A percentile compares a stretch with the other conserved stretches of the same genome.
Evolutionary conservation across 2,329 filamentous ascomycete genomes (phyloP).

Genomic region (Aureobasidium lini): DNA sequence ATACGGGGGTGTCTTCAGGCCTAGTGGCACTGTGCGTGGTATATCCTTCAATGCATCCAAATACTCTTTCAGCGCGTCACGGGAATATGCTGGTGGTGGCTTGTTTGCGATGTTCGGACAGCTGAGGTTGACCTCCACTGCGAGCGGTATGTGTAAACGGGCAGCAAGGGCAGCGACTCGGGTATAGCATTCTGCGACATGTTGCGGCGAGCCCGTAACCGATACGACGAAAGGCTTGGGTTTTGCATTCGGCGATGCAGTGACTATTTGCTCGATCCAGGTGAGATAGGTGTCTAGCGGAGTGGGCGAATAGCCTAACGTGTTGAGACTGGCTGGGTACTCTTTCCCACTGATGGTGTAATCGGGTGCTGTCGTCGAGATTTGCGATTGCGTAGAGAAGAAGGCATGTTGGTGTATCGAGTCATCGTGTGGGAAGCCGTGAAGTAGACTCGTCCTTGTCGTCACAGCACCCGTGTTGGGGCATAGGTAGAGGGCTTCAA

Average conservation of each 20-base stretch:
- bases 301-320: conserved; percentile 64
- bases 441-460: conserved; percentile 59
- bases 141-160: conserved; percentile 42
- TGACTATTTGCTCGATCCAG: conserved; percentile 47
- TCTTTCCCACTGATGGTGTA: conserved; percentile 10
- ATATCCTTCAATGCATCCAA: conserved; percentile 39
- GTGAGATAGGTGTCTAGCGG: conserved; percentile 52
- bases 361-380: conserved; percentile 9
- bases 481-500: conserved; percentile 53
- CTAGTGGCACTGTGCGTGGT: conserved; percentile 39
- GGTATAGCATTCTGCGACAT: conserved; percentile 51
- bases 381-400: conserved; percentile 44
- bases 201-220: conserved; percentile 56
- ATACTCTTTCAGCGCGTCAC: conserved; percentile 46
- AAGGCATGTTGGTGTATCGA: conserved; percentile 58
- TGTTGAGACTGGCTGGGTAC: conserved; percentile 48
- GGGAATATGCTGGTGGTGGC: conserved; percentile 64
- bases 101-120: conserved; percentile 66
- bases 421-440: conserved; percentile 57
- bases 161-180: conserved; percentile 36
- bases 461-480: conserved; percentile 65
- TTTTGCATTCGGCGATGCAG: conserved; percentile 41
- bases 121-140: conserved; percentile 70
- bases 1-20: conserved; percentile 71
- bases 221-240: conserved; percentile 61